These are phyloP conservation scores for Podila verticillata DNA, from an alignment of 192 early-diverging fungal genomes.

Conservation along the genomic window DNA sequence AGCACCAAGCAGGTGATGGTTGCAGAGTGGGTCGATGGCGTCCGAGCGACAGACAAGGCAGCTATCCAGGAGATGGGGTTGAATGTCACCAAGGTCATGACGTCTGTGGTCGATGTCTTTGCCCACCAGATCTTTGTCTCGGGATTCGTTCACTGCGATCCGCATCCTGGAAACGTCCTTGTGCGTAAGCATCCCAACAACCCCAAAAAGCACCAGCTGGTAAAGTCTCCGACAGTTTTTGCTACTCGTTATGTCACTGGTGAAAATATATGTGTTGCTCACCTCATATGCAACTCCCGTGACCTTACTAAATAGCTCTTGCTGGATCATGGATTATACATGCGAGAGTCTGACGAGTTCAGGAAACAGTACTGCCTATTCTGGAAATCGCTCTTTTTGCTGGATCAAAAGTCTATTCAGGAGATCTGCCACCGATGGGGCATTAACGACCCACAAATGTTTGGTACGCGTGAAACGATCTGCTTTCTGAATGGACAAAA, in stretches of 20 bases:
- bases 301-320: conserved; percentile 64
- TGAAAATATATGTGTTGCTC: neutral
- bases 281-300: neutral
- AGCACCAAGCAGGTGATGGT: conserved; percentile 81
- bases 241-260: neutral
- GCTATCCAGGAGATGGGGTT: conserved; percentile 47
- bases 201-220: conserved; percentile 50
- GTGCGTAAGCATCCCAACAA: conserved; percentile 73
- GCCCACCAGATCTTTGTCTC: conserved; percentile 86
- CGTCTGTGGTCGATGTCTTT: conserved; percentile 81
- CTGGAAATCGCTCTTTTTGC: conserved; percentile 85
- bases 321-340: conserved; percentile 94
- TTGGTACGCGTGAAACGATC: conserved; percentile 55
- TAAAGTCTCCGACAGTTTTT: conserved; percentile 7
- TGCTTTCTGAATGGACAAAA: too few relatives aligned
- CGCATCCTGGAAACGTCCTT: conserved; percentile 87
- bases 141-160: conserved; percentile 92
- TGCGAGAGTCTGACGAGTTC: conserved; percentile 76
- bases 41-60: conserved; percentile 71
- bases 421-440: conserved; percentile 81
- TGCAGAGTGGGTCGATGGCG: conserved; percentile 91
- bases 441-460: conserved; percentile 67
- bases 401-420: conserved; percentile 70
- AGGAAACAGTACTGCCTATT: conserved; percentile 81
- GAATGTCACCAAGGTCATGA: conserved; percentile 65